Base-by-base conservation (phyloP, 129 eudicot genomes). In the Helichrysum umbraculigerum region DNA sequence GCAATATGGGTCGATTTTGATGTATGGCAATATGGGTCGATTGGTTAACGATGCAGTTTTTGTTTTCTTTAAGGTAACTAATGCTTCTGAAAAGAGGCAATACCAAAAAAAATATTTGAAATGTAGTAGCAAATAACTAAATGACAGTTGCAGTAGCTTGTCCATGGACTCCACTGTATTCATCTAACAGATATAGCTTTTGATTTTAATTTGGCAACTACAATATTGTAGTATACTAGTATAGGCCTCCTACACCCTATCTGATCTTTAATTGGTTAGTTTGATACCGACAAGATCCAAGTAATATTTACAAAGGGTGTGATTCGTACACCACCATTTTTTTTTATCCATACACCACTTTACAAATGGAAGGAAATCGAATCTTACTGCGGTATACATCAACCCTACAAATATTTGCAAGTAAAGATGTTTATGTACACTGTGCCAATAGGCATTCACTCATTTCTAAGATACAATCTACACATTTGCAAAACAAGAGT, bases 401-500 rank as follows among this genome's bases (percentile, higher is more conserved):
- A 47, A 47, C n/a, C 54, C 54, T 47, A 12, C 17, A 47, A 44
- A 14, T 14, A 47, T 14, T 47, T 11, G n/a, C 29, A 5, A 7
- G 20, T 57, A 7, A 57, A 57, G 20, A 57, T 19, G 9, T 22
- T 30, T n/a, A 32, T 29, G 41, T 51, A 51, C 75, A 71, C 29
- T 28, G 30, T 52, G 76, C 65, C 76, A 71, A 54, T 71, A 71
- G 61, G 76, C 65, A 71, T 52, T n/a, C 32, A 32, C 51, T 34
- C 76, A 71, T 57, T 37, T 52, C 54, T 67, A 67, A 28, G 71
- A 67, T 67, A 67, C 71, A 66, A 64, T 66, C 71, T 35, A 66
- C 30, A n/a, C 41, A 9, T 35, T 47, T 44, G 54, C 47, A 12
- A 20, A 66, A n/a, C 52, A 35, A 41, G 32, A 21, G 37, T 69